Evolutionary conservation across 371 early-diverging fungal genomes (phyloP).

Genomic region (Mucor sp.): DNA sequence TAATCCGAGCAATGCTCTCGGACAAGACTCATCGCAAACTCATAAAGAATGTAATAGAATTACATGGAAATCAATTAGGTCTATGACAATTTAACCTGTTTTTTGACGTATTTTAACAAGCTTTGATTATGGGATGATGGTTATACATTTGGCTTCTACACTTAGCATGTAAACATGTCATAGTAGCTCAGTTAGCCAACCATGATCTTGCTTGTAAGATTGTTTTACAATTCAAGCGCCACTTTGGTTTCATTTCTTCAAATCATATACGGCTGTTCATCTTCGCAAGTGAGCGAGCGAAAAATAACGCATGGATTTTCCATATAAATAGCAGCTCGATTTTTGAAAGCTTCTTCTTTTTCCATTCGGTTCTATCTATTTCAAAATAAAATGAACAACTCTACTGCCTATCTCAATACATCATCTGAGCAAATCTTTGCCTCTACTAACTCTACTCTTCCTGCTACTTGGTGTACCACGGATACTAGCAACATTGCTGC

Average conservation of each 20-base stretch:
- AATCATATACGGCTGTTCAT: neutral
- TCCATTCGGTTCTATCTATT: neutral
- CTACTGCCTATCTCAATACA: neutral
- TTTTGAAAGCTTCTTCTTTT: neutral
- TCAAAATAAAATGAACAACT: neutral
- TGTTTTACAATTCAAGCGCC: neutral
- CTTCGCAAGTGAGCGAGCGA: neutral
- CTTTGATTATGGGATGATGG: too few species aligned
- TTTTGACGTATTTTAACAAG: too few species aligned
- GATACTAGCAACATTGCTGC: neutral
- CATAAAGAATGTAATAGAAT: too few species aligned
- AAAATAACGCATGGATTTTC: constrained; percentile 1
- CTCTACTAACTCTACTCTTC: neutral
- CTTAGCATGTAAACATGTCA: neutral
- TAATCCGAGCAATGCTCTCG: neutral
- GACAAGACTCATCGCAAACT: neutral
- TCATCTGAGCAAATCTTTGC: neutral
- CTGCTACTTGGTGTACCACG: neutral
- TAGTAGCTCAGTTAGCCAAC: neutral
- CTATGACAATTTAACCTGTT: too few species aligned
- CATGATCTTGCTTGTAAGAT: neutral
- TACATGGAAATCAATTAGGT: too few species aligned
- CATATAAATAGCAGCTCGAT: neutral
- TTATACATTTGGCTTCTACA: too few species aligned
- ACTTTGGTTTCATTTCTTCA: constrained; percentile 1